These are phyloP conservation scores for Fraxinus dipetala DNA, from an alignment of 305 asterid genomes.

Conservation along the genomic window DNA sequence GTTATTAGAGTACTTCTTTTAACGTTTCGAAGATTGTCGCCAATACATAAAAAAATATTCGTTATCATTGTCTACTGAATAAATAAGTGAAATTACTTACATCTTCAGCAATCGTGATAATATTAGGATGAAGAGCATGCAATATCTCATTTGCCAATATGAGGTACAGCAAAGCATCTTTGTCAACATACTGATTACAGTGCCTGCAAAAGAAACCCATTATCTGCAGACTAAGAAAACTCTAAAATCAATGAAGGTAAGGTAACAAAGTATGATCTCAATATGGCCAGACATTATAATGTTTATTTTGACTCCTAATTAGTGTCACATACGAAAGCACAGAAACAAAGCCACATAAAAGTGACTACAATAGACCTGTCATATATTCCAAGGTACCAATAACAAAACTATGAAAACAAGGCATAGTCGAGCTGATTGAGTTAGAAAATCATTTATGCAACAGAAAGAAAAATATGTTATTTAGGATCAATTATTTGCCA, in stretches of 20 bases:
- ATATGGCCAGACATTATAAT: not conserved
- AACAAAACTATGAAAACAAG: not conserved
- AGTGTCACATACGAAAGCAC: not conserved
- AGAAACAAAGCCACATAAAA: not conserved
- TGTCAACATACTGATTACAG: conserved; percentile 95
- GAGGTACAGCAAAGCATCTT: conserved; percentile 81
- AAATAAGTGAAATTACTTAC: conserved; percentile 45
- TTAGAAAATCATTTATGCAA: not conserved
- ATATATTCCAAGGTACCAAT: not conserved
- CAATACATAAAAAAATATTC: not conserved
- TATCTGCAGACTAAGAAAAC: conserved; percentile 14
- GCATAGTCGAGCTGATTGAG: not conserved
- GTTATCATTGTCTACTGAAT: not conserved
- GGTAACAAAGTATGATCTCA: conserved; percentile 8
- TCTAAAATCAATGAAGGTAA: conserved; percentile 12
- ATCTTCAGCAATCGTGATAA: conserved; percentile 94
- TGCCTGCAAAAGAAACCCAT: conserved; percentile 53
- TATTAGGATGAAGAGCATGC: conserved; percentile 81
- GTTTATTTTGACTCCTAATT: not conserved
- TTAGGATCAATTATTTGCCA: conserved; percentile 18
- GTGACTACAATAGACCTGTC: not conserved
- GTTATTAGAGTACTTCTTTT: not conserved
- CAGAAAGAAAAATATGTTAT: not conserved
- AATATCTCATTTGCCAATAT: conserved; percentile 80
- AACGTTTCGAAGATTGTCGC: not conserved